Base-by-base conservation (phyloP, 2,329 filamentous ascomycete genomes). In the Neonectria hederae region DNA sequence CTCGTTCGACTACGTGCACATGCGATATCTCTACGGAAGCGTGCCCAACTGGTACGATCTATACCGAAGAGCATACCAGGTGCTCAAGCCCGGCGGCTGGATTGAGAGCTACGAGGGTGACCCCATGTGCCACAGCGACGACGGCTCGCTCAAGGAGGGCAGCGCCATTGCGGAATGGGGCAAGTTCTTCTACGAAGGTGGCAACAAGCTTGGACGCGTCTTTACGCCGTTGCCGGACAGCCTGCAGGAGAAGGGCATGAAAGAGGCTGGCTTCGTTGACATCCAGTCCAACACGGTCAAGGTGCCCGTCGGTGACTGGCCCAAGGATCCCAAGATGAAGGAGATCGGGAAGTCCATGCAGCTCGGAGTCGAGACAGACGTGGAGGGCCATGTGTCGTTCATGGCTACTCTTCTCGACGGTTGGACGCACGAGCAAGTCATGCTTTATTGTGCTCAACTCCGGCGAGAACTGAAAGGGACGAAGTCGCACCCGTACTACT, bases 1-100 rank as follows among this genome's bases (percentile, higher is more conserved):
- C 59, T 75, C 80, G 30, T 86, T 88, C 70, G 87, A 90, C 75
- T 87, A 84, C 68, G 84, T 91, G 57, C 89, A 90, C 72, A 84
- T 86, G 8, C 83, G 85, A 30, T 81, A 85, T 69, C 78, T 90
- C 67, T 79, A 83, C 4, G 88, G 88, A 24, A 83, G 83, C 59
- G 83, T 90, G 60, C 76, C 79, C 3, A 86, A 89, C 67, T 90
- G 87, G 76, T 80, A 81, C 38, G 78, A 82, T 11, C 74, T 90
- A 5, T 83, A 89, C 61, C 74, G 77, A 45, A 83, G 85, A 61
- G 77, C 83, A 2, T 86, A 78, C 71, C 80, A 80, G 59, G 82
- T 86, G 45, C 78, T 87, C 19, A 84, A 83, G 66, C 87, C 88
- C 0, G 88, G 88, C 10, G 88, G 84, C 8, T 80, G 75, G 69